Base-by-base conservation (phyloP, 2,329 filamentous ascomycete genomes). In the Neoscytalidium dimidiatum region DNA sequence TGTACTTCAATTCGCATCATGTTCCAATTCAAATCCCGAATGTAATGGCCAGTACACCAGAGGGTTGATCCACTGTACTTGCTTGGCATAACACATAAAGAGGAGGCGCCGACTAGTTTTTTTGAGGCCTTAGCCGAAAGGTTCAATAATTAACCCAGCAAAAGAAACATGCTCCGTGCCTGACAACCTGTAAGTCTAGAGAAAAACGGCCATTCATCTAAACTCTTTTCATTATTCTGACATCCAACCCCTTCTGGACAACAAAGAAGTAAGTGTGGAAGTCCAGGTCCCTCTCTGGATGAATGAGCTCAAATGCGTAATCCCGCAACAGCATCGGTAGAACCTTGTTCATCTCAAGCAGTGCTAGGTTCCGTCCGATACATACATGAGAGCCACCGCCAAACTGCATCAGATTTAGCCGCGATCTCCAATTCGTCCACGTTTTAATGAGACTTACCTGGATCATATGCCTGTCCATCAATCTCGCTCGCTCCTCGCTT, bases 201-300 rank as follows among this genome's bases (percentile, higher is more conserved):
- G 17, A 7, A 14, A 11, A 29, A 14, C 23, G 4, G 29, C 29
- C 9, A 6, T 9, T 7, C 13, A 4, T 28, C 14, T 19, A 63
- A 8, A n/a, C 31, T 19, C 62, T 76, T 69, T 74, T 75, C 67
- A 77, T 78, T 64, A 84, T 77, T 69, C 78, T 84, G 53, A 86
- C 84, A 53, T 86, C 79, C 66, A 87, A 70, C 0, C 85, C 85
- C 57, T 82, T 78, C 72, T 87, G 85, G 9, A 87, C 84, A 9
- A 87, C 85, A 69, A 88, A 87, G 73, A 87, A 87, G 3, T 84
- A 85, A 21, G 84, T 81, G 62, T 84, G 81, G n/a, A 84, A 83
- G 66, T 79, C 80, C 68, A 87, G 76, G 60, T 82, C 78, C 46
- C 81, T 77, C 9, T 79, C 77, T 0, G 83, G 83, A 65, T 83